A percentile compares a stretch with the other conserved stretches of the same genome.
phyloP scores from a whole-genome alignment of 140 eudicot species.

The Stevia rebaudiana region DNA sequence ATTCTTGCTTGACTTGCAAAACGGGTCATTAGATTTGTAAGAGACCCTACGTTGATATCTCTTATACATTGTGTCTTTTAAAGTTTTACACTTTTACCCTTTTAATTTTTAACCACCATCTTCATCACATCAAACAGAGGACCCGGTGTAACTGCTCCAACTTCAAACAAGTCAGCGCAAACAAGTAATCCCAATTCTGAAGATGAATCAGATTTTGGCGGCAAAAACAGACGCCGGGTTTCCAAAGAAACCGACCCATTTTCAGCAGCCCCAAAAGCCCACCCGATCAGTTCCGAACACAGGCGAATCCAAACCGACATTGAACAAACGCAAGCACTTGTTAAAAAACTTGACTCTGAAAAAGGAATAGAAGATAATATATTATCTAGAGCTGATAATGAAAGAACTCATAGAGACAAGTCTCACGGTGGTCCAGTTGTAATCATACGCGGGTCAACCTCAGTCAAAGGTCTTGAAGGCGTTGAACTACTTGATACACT shows the following conservation, averaged over 20 bases:
- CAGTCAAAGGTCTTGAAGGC: conserved; percentile 95
- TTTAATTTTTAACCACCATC: no score
- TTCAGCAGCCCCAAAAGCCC: conserved; percentile 80
- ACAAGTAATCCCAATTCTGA: conserved; percentile 68
- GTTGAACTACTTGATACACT: conserved; percentile 91
- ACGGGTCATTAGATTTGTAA: conserved; percentile 78
- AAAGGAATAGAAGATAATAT: conserved; percentile 86
- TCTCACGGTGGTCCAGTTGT: conserved; percentile 89
- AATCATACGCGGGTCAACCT: conserved; percentile 62
- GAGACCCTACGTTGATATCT: conserved; percentile 18
- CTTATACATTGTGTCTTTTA: background rate
- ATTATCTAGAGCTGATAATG: conserved; percentile 65
- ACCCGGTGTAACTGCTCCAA: conserved; percentile 53
- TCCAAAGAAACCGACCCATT: conserved; percentile 49
- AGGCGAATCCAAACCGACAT: conserved; percentile 60
- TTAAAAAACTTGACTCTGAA: conserved; percentile 81
- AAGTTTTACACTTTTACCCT: no score
- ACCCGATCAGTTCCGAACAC: conserved; percentile 77
- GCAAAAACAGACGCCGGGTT: conserved; percentile 59
- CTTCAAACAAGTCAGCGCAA: conserved; percentile 59
- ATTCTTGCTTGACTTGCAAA: conserved; percentile 78
- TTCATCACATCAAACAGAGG: conserved; percentile 65
- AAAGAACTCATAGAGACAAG: conserved; percentile 63
- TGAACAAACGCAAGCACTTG: conserved; percentile 83
- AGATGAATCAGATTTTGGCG: conserved; percentile 63